Percentiles rank a stretch among this genome's conserved stretches.
Conservation (phyloP, 1,284 basidiomycete genomes). For the Marasmius fiardii region DNA sequence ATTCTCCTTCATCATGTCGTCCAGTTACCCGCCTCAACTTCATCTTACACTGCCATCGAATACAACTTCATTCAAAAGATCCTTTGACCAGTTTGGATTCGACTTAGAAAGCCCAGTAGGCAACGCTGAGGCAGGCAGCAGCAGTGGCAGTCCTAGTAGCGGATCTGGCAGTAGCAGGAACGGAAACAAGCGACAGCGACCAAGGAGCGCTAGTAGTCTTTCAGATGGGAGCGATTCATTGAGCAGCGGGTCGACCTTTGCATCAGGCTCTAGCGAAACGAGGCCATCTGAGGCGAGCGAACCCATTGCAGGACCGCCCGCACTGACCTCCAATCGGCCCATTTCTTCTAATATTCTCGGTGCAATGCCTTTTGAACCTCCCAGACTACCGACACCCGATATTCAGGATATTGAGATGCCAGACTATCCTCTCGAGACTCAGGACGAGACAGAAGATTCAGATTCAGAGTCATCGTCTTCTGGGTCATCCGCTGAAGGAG, state of each 20-base stretch:
- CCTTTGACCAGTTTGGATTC: conserved; percentile 53
- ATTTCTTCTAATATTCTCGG: conserved; percentile 1
- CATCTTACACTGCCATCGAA: conserved; percentile 39
- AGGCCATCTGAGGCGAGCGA: conserved; percentile 9
- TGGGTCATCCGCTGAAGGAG: conserved; percentile 2
- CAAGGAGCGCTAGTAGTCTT: conserved; percentile 39
- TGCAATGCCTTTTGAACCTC: conserved; percentile 24
- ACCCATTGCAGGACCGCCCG: conserved; percentile 11
- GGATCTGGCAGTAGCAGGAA: conserved; percentile 28
- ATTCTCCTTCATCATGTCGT: conserved; percentile 26
- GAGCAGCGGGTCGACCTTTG: conserved; percentile 25
- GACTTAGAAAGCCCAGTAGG: conserved; percentile 43
- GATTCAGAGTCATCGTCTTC: conserved; percentile 17
- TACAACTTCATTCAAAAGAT: conserved; percentile 51
- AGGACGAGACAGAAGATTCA: conserved; percentile 18
- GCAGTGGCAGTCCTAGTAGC: conserved; percentile 24
- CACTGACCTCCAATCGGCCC: conserved; percentile 19
- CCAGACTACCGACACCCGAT: conserved; percentile 37
- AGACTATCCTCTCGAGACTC: conserved; percentile 28
- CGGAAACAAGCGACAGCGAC: conserved; percentile 44
- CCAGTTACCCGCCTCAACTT: conserved; percentile 39
- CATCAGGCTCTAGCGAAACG: conserved; percentile 21
- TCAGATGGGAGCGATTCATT: conserved; percentile 26
- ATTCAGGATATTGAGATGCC: conserved; percentile 48
- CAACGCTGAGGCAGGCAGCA: conserved; percentile 22